phyloP scores from a whole-genome alignment of 805 yeast species.

The Starmerella vaccinii region DNA sequence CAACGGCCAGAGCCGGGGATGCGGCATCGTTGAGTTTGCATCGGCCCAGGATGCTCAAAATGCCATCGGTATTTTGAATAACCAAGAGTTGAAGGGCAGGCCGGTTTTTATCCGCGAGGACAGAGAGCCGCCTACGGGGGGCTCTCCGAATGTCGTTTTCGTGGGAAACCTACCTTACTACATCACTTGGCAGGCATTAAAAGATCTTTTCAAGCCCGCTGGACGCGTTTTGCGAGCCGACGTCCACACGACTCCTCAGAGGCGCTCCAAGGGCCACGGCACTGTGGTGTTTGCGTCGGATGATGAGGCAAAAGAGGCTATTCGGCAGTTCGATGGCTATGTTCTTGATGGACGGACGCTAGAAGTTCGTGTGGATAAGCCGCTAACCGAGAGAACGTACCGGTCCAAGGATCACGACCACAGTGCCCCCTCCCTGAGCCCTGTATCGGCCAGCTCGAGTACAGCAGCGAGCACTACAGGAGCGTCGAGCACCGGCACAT shows the following conservation, averaged over 20 bases:
- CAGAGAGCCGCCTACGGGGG: slow-evolving; percentile 52
- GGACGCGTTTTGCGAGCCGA: slow-evolving; percentile 81
- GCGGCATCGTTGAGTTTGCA: slow-evolving; percentile 67
- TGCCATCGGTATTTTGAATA: slow-evolving; percentile 63
- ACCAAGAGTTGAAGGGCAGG: slow-evolving; percentile 66
- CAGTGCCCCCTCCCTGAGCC: slow-evolving; percentile 26
- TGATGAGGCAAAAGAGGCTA: slow-evolving; percentile 64
- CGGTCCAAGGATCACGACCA: background rate
- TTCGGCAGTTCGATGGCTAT: slow-evolving; percentile 56
- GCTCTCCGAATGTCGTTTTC: slow-evolving; percentile 36
- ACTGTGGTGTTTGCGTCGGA: slow-evolving; percentile 58
- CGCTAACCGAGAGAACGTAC: slow-evolving; percentile 21
- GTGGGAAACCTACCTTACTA: slow-evolving; percentile 76
- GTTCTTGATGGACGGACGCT: slow-evolving; percentile 65
- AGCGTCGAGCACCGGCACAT: background rate
- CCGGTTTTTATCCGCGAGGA: slow-evolving; percentile 75
- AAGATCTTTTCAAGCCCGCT: slow-evolving; percentile 67
- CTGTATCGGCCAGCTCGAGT: background rate
- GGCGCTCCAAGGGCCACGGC: slow-evolving; percentile 80
- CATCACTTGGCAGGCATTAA: slow-evolving; percentile 73
- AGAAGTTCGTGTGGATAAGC: slow-evolving; percentile 69
- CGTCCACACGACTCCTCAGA: slow-evolving; percentile 52
- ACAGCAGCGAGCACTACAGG: background rate
- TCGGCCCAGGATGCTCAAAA: slow-evolving; percentile 56
- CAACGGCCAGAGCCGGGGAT: slow-evolving; percentile 73